These are phyloP conservation scores for Neocucurbitaria cava DNA, from an alignment of 2,329 filamentous ascomycete species.

Conservation along the genomic window DNA sequence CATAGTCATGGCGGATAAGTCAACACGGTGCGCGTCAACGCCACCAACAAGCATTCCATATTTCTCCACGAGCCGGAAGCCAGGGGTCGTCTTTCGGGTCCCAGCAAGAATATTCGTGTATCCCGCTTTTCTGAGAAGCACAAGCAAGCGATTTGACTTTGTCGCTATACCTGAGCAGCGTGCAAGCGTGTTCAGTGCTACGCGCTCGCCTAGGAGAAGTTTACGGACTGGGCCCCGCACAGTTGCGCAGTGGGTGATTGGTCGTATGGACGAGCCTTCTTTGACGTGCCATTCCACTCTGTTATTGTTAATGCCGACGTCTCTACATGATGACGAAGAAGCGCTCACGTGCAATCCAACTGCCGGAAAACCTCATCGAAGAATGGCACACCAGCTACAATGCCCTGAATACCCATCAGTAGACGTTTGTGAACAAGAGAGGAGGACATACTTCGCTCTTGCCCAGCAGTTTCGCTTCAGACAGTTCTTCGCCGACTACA, in stretches of 20 bases:
- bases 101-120: slow-evolving; percentile 88
- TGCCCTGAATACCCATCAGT: slow-evolving; percentile 59
- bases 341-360: slow-evolving; percentile 75
- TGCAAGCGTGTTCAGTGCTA: slow-evolving; percentile 88
- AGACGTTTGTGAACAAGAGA: neutral
- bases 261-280: slow-evolving; percentile 74
- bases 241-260: slow-evolving; percentile 72
- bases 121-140: slow-evolving; percentile 65
- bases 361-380: slow-evolving; percentile 93
- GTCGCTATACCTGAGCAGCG: slow-evolving; percentile 92
- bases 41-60: slow-evolving; percentile 97
- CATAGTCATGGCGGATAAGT: slow-evolving; percentile 93
- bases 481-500: slow-evolving; percentile 77
- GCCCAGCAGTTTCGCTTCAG: slow-evolving; percentile 61
- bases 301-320: slow-evolving; percentile 2
- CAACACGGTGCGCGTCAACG: slow-evolving; percentile 89
- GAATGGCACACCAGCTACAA: slow-evolving; percentile 92
- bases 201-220: slow-evolving; percentile 88
- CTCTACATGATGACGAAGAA: neutral
- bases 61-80: slow-evolving; percentile 94
- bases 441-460: slow-evolving; percentile 59
- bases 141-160: slow-evolving; percentile 59
- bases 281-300: slow-evolving; percentile 84
- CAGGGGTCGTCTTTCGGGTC: slow-evolving; percentile 95
- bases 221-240: slow-evolving; percentile 84